These are phyloP conservation scores for Theobroma cacao DNA, from an alignment of 345 rosid species.

Conservation along the genomic window DNA sequence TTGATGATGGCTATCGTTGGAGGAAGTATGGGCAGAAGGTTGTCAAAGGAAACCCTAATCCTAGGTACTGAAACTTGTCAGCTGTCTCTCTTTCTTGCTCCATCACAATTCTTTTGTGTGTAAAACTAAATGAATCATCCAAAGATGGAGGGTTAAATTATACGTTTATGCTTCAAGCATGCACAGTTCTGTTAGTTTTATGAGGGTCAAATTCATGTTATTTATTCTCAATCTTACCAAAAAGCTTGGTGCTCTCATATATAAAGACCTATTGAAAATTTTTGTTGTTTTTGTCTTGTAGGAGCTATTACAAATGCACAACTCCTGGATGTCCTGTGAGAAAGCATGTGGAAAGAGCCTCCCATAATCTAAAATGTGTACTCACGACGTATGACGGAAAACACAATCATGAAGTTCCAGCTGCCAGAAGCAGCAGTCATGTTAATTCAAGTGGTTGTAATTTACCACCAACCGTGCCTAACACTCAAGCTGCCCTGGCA, in stretches of 20 bases:
- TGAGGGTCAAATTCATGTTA: neutral
- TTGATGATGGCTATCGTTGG: conserved; percentile 80
- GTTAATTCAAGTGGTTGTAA: conserved; percentile 20
- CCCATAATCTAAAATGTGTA: conserved; percentile 52
- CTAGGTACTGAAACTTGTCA: conserved; percentile 41
- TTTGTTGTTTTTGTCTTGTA: conserved; percentile 14
- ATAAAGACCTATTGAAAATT: neutral
- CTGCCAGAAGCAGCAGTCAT: conserved; percentile 49
- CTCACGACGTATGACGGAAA: conserved; percentile 67
- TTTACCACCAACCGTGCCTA: conserved; percentile 22
- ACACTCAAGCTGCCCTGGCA: conserved; percentile 26
- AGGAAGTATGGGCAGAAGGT: conserved; percentile 76
- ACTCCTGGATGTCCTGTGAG: conserved; percentile 58
- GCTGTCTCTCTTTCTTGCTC: neutral
- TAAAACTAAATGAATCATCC: neutral
- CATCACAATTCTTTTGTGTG: neutral
- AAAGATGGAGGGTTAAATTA: neutral
- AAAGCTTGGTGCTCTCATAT: neutral
- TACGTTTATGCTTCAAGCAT: neutral
- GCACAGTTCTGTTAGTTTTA: neutral
- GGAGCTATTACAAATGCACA: conserved; percentile 79
- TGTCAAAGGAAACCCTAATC: conserved; percentile 75
- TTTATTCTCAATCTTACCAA: neutral
- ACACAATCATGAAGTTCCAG: conserved; percentile 71
- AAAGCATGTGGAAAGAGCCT: conserved; percentile 77